phyloP scores from a whole-genome alignment of 2,329 filamentous ascomycete species.

The Pseudofabraea citricarpa region DNA sequence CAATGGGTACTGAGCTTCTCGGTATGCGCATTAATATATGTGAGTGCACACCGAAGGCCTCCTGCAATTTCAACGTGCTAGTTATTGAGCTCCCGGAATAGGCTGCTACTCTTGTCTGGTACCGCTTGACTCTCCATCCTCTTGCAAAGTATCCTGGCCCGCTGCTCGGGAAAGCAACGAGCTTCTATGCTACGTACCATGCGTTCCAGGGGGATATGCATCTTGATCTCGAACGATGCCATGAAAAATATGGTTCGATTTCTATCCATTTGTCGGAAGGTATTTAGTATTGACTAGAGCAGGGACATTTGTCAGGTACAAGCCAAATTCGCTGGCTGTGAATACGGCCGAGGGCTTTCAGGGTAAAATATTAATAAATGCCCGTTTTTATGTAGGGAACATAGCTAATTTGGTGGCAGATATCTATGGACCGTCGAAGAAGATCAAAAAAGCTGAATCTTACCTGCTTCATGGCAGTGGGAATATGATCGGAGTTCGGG shows the following conservation, averaged over 20 bases:
- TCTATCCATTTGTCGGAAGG: too few species aligned
- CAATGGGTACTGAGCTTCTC: too few species aligned
- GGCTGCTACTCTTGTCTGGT: constrained; percentile 35
- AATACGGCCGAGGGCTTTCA: constrained; percentile 9
- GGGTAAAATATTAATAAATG: constrained; percentile 7
- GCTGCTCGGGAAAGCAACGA: constrained; percentile 22
- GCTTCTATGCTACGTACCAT: constrained; percentile 23
- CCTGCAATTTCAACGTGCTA: not conserved
- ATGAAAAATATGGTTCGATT: constrained; percentile 27
- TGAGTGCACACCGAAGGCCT: not conserved
- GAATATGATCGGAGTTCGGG: constrained; percentile 66
- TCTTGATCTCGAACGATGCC: constrained; percentile 26
- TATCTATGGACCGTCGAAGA: constrained; percentile 57
- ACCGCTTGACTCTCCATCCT: constrained; percentile 22
- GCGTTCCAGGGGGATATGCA: constrained; percentile 30
- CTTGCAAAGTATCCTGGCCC: constrained; percentile 29
- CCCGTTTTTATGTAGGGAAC: too few species aligned
- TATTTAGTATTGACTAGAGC: not conserved
- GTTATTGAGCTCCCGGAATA: not conserved
- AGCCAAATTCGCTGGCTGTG: constrained; percentile 12
- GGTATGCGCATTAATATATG: not conserved
- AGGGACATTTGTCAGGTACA: constrained; percentile 35
- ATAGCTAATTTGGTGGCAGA: too few species aligned
- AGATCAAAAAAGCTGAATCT: constrained; percentile 62
- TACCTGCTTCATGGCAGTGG: constrained; percentile 41